phyloP scores from a whole-genome alignment of 306 rosid species.

The Cicer bijugum region DNA sequence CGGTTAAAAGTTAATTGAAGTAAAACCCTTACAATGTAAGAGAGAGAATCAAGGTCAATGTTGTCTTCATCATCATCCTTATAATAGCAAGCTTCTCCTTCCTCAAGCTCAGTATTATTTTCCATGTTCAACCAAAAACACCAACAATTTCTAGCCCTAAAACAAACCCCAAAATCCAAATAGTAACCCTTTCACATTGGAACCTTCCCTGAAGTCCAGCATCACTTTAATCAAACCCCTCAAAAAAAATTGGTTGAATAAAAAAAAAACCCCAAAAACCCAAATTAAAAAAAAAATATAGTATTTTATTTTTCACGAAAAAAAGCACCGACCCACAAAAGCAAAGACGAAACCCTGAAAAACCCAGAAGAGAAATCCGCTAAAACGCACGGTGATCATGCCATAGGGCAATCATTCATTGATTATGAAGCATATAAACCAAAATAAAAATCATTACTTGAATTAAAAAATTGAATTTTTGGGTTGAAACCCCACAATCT shows the following conservation, averaged over 20 bases:
- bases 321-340: slow-evolving; percentile 51
- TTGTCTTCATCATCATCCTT: slow-evolving; percentile 57
- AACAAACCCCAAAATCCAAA: slow-evolving; percentile 55
- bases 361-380: slow-evolving; percentile 54
- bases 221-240: slow-evolving; percentile 55
- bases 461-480: slow-evolving; percentile 28
- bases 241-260: neutral
- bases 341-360: slow-evolving; percentile 44
- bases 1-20: slow-evolving; percentile 40
- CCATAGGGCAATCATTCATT: slow-evolving; percentile 46
- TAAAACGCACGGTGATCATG: slow-evolving; percentile 44
- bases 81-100: slow-evolving; percentile 75
- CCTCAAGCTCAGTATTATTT: slow-evolving; percentile 64
- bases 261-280: slow-evolving; percentile 28
- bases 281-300: slow-evolving; percentile 7
- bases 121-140: slow-evolving; percentile 53
- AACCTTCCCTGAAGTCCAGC: slow-evolving; percentile 78
- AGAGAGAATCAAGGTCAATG: slow-evolving; percentile 65
- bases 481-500: slow-evolving; percentile 37
- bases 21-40: slow-evolving; percentile 77
- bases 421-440: slow-evolving; percentile 48
- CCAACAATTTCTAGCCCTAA: slow-evolving; percentile 50
- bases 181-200: slow-evolving; percentile 48
- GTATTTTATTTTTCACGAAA: neutral
- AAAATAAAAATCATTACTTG: slow-evolving; percentile 48